These are phyloP conservation scores for Phyllosticta paracitricarpa DNA, from an alignment of 2,329 filamentous ascomycete genomes.

Conservation along the genomic window DNA sequence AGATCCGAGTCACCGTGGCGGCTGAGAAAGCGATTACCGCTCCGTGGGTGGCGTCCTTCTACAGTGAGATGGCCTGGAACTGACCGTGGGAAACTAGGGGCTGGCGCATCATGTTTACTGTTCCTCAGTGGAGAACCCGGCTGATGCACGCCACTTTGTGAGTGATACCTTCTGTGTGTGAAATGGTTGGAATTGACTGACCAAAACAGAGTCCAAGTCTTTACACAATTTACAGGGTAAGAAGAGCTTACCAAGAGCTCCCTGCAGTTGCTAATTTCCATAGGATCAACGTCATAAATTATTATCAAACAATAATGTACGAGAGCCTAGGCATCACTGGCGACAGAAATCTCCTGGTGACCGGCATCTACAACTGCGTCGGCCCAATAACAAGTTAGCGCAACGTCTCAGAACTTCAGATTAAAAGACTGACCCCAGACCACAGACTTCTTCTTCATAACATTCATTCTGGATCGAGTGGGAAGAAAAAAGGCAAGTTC, in stretches of 20 bases:
- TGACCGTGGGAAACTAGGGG: slow-evolving; percentile 18
- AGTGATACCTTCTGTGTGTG: neutral
- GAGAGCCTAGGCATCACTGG: slow-evolving; percentile 47
- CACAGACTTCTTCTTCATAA: slow-evolving; percentile 47
- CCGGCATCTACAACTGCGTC: slow-evolving; percentile 51
- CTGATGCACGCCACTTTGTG: slow-evolving; percentile 48
- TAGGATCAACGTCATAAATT: slow-evolving; percentile 48
- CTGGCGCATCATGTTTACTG: slow-evolving; percentile 49
- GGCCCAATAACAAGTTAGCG: slow-evolving; percentile 39
- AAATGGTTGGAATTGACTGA: neutral
- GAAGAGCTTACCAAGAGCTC: neutral
- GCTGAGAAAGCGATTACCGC: slow-evolving; percentile 47
- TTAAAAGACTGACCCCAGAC: neutral
- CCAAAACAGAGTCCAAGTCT: slow-evolving; percentile 43
- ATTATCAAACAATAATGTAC: slow-evolving; percentile 53
- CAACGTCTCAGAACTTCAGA: neutral
- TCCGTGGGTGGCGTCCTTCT: slow-evolving; percentile 15
- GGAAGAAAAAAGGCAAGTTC: slow-evolving; percentile 13
- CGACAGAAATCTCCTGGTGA: slow-evolving; percentile 43
- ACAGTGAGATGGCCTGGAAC: neutral
- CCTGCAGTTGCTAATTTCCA: neutral
- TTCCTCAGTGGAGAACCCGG: slow-evolving; percentile 50
- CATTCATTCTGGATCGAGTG: slow-evolving; percentile 45
- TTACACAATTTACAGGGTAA: slow-evolving; percentile 53
- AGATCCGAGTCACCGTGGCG: slow-evolving; percentile 53